Conservation (phyloP, 352 stramenopile genomes). For the Aphanomyces invadans region DNA sequence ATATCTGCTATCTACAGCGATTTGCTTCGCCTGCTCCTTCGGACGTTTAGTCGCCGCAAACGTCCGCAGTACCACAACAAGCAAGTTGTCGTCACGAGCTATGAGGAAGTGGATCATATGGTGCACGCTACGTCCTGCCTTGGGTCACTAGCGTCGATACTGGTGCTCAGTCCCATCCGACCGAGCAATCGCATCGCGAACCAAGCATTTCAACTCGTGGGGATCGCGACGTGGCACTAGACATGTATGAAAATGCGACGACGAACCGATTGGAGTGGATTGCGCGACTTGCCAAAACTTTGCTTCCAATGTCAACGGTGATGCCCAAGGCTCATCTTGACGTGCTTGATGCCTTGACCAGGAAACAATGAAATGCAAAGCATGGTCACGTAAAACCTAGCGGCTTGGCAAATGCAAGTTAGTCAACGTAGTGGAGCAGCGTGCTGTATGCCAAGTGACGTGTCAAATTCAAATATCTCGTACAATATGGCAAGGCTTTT, state of each 20-base stretch:
- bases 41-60: constrained; percentile 30
- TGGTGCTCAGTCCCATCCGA: constrained; percentile 31
- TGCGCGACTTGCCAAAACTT: not conserved
- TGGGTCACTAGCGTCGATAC: constrained; percentile 34
- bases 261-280: constrained; percentile 11
- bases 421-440: too few species aligned
- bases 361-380: not conserved
- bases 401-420: not conserved
- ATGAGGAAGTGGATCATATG: constrained; percentile 33
- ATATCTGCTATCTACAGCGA: constrained; percentile 37
- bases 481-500: too few species aligned
- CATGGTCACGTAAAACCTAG: not conserved
- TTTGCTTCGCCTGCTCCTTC: constrained; percentile 38
- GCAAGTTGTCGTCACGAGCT: constrained; percentile 26
- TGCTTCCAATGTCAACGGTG: not conserved
- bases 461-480: too few species aligned
- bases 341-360: not conserved
- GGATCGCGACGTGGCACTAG: constrained; percentile 25
- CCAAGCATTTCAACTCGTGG: not conserved
- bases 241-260: constrained; percentile 24
- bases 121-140: constrained; percentile 34
- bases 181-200: not conserved
- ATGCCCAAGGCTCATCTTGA: not conserved
- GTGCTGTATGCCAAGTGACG: too few species aligned
- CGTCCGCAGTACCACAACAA: not conserved